Conservation (phyloP, 2,329 filamentous ascomycete species). For the Domatiomyces catenatus region DNA sequence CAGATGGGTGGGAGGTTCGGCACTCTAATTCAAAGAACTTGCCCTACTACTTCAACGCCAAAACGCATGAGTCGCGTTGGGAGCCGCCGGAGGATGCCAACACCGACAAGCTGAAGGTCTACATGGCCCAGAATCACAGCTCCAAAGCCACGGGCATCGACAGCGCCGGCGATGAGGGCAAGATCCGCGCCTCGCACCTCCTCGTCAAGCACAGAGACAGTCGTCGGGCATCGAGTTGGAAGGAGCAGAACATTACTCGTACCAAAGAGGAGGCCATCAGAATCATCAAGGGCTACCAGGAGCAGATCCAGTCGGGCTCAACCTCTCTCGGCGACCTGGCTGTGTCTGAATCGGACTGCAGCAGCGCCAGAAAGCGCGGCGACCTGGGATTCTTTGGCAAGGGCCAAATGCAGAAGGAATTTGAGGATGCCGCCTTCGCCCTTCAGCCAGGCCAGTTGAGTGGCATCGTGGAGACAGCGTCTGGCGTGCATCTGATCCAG, state of each 20-base stretch:
- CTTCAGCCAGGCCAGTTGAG: slow-evolving; percentile 78
- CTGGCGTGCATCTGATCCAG: slow-evolving; percentile 89
- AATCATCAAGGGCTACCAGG: slow-evolving; percentile 62
- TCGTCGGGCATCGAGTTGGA: slow-evolving; percentile 82
- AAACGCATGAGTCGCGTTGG: slow-evolving; percentile 81
- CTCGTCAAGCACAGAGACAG: slow-evolving; percentile 87
- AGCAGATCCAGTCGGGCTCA: slow-evolving; percentile 56
- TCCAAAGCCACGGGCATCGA: slow-evolving; percentile 30
- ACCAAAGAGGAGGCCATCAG: slow-evolving; percentile 70
- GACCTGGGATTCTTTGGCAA: slow-evolving; percentile 89
- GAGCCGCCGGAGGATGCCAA: slow-evolving; percentile 81
- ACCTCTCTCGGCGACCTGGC: slow-evolving; percentile 67
- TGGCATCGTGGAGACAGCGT: slow-evolving; percentile 75
- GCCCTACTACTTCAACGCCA: slow-evolving; percentile 92
- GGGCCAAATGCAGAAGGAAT: slow-evolving; percentile 97
- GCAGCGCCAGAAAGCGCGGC: slow-evolving; percentile 81
- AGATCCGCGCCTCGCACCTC: slow-evolving; percentile 85
- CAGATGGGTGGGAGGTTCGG: slow-evolving; percentile 82
- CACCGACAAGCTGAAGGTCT: slow-evolving; percentile 78
- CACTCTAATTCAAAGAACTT: slow-evolving; percentile 97
- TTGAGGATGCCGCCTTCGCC: slow-evolving; percentile 90
- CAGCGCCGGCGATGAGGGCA: slow-evolving; percentile 43
- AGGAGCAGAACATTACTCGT: slow-evolving; percentile 75
- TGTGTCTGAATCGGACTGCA: slow-evolving; percentile 82
- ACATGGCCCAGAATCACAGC: slow-evolving; percentile 83